Evolutionary conservation across 805 yeast genomes (phyloP).

Genomic region (Saccharomycopsis amapae): DNA sequence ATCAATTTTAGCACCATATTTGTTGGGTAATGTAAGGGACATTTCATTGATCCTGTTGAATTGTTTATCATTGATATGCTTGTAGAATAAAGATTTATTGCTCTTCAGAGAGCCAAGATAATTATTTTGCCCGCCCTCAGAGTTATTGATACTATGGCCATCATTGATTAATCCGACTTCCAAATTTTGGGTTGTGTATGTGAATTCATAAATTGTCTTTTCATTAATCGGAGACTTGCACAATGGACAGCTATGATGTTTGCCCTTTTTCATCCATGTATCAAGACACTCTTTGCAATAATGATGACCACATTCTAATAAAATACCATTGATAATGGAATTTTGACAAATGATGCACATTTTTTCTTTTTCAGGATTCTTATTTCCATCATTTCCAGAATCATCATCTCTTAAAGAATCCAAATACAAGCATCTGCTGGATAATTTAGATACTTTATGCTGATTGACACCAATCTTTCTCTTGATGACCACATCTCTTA

Average conservation of each 20-base stretch:
- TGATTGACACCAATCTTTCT: constrained; percentile 22
- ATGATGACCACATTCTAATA: constrained; percentile 88
- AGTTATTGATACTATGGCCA: constrained; percentile 8
- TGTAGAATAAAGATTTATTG: constrained; percentile 23
- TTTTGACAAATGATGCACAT: constrained; percentile 76
- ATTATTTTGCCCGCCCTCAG: constrained; percentile 1
- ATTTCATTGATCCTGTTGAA: constrained; percentile 42
- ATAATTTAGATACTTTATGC: constrained; percentile 26
- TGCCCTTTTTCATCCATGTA: constrained; percentile 52
- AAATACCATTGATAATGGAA: constrained; percentile 62
- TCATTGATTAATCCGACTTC: constrained; percentile 40
- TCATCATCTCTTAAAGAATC: constrained; percentile 33
- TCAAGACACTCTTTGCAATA: constrained; percentile 77
- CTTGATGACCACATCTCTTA: constrained; percentile 17
- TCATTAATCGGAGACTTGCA: constrained; percentile 52
- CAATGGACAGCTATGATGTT: constrained; percentile 62
- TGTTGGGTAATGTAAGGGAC: constrained; percentile 30
- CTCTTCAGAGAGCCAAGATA: neutral
- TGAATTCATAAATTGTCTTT: constrained; percentile 61
- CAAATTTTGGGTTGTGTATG: constrained; percentile 47
- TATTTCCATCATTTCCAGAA: constrained; percentile 23
- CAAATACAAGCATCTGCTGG: constrained; percentile 43
- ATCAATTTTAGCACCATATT: constrained; percentile 84
- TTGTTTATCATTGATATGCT: constrained; percentile 34
- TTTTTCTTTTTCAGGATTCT: constrained; percentile 33